Evolutionary conservation across 1,284 basidiomycete species (phyloP), one percentile per base, ranked within the genome.

Genomic region (Stereum hirsutum): DNA sequence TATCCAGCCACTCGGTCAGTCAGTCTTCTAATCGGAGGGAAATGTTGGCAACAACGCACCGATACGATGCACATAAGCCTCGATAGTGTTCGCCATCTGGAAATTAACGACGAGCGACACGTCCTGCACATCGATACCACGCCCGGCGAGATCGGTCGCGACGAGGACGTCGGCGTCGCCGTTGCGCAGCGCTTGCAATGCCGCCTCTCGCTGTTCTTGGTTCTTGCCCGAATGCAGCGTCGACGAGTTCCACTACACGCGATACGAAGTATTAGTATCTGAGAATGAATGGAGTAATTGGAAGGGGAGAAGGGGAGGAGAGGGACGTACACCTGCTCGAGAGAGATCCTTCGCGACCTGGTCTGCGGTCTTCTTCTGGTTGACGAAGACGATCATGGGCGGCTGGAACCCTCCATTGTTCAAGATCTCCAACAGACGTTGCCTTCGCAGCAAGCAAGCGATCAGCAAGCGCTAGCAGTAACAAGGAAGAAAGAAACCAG

Each of bases 381-480:
- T 99, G 70, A 97, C 93, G 65, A 99, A 99, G 11, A 95, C 89
- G 52, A 99, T 99, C 57, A 99, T 98, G 1, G 96, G 96, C 21
- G 95, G 81, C 21, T 80, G 64, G 62, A 85, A 90, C 43, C 76
- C 71, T 31, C 80, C 82, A 48, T 78, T 84, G 65, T 92, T 89
- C 59, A 99, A 81, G 54, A 98, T 89, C 53, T 97, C 90, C 55
- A 95, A 63, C 57, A 99, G 64, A 27, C 83, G 77, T 49, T 82
- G 77, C 58, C 89, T 92, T 54, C 17, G 47, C 35, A 39, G 15
- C 23, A 28, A 47, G 35, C 39, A 12, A 21, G 31, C 17, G n/a
- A 41, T 15, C 19, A 10, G 30, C 47, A 44, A 45, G 50, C 32
- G 27, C 12, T 5, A 8, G 24, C 12, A 56, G 37, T 46, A 14